A percentile compares a stretch with the other conserved stretches of the same genome.
These are phyloP conservation scores for Lactarius quietus DNA, from an alignment of 768 basidiomycete genomes.

Conservation along the genomic window DNA sequence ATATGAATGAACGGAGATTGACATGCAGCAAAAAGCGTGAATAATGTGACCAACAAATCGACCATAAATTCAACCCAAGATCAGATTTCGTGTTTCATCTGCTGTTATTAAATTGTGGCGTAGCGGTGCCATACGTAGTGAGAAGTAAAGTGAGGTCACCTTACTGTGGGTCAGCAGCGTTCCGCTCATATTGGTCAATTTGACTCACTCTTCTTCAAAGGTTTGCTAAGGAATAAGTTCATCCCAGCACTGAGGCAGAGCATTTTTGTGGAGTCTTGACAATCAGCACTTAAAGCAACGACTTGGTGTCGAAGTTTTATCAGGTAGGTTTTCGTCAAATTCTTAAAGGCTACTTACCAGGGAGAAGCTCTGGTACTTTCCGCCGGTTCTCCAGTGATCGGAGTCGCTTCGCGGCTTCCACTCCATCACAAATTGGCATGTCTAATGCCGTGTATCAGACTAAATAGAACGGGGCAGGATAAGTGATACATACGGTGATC, in stretches of 20 bases:
- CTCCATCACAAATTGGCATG: conserved; percentile 77
- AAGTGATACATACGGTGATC: conserved; percentile 54
- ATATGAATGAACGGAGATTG: neutral
- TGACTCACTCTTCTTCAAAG: conserved; percentile 51
- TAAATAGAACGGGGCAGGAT: neutral
- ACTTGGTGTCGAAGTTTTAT: conserved; percentile 37
- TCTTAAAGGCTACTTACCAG: conserved; percentile 43
- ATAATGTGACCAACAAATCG: conserved; percentile 9
- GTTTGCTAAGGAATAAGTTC: conserved; percentile 75
- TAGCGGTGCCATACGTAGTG: conserved; percentile 44
- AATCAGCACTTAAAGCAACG: conserved; percentile 70
- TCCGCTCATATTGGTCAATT: neutral
- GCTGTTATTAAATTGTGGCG: neutral
- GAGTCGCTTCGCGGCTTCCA: conserved; percentile 66
- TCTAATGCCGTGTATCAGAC: conserved; percentile 38
- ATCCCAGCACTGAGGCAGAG: conserved; percentile 76
- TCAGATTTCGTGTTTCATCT: conserved; percentile 4
- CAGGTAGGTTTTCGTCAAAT: neutral
- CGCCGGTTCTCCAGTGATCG: conserved; percentile 55
- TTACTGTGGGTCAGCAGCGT: conserved; percentile 26
- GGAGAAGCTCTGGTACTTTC: conserved; percentile 47
- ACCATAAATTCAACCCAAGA: neutral
- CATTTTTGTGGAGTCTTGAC: conserved; percentile 71
- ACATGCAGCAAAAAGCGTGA: neutral
- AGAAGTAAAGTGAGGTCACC: conserved; percentile 51